Evolutionary conservation across 2,329 filamentous ascomycete genomes (phyloP).

Genomic region (Clarireedia hainanense): DNA sequence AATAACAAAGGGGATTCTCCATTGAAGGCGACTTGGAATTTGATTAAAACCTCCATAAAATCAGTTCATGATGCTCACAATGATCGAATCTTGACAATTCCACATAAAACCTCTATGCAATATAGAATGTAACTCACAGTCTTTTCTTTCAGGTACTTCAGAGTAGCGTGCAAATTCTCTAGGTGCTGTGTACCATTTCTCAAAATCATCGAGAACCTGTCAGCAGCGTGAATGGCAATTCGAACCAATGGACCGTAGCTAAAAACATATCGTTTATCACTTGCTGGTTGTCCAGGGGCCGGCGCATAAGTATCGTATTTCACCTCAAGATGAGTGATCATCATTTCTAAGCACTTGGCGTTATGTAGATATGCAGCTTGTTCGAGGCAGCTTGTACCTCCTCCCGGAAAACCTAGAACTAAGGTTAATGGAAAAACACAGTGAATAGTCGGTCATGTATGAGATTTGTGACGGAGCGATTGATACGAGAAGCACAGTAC

Average conservation of each 20-base stretch:
- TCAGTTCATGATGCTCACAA: background rate
- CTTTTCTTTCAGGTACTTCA: background rate
- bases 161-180: background rate
- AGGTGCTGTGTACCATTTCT: background rate
- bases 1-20: background rate
- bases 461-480: too few species aligned
- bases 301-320: background rate
- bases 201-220: conserved; percentile 4
- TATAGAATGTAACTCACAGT: background rate
- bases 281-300: background rate
- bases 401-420: background rate
- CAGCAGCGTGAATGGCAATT: background rate
- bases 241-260: background rate
- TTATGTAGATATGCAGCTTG: background rate
- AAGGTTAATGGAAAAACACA: too few species aligned
- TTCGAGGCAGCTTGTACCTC: background rate
- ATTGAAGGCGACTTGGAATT: background rate
- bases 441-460: too few species aligned
- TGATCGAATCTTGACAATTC: background rate
- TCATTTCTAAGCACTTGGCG: background rate
- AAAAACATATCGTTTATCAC: background rate
- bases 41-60: background rate
- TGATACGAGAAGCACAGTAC: background rate
- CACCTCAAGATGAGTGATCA: background rate
- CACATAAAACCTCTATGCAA: background rate